Percentiles rank a stretch among this genome's conserved stretches.
Conservation (phyloP, 495 filamentous ascomycete species). For the Elaphomyces granulatus region DNA sequence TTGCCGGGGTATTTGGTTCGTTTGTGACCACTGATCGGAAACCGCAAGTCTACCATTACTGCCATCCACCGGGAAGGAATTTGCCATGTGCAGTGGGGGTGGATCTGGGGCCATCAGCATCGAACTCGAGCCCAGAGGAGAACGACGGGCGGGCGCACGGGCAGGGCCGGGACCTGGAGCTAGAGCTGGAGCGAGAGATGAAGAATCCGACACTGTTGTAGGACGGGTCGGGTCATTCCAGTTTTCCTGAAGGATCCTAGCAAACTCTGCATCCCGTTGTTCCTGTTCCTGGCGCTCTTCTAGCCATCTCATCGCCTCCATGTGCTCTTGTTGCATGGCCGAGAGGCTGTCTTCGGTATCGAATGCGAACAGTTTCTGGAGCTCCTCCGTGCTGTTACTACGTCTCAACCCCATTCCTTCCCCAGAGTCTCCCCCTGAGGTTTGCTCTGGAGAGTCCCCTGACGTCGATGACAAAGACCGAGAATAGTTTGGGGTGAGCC, state of each 20-base stretch:
- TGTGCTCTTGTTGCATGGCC: constrained; percentile 25
- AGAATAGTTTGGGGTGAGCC: neutral
- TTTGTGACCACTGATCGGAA: neutral
- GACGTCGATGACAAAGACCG: neutral
- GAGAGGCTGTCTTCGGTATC: constrained; percentile 17
- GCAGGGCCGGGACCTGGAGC: neutral
- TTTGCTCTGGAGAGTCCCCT: no score
- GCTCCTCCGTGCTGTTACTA: constrained; percentile 5
- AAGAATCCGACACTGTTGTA: constrained; percentile 5
- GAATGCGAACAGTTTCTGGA: constrained; percentile 15
- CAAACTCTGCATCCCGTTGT: constrained; percentile 35
- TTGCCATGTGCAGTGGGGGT: constrained; percentile 3
- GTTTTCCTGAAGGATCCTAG: constrained; percentile 24
- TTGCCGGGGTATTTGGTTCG: no score
- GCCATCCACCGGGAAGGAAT: no score
- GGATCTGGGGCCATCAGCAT: constrained; percentile 10
- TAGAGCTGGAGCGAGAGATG: constrained; percentile 1
- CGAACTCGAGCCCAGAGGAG: no score
- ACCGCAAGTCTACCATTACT: neutral
- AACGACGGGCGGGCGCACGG: no score
- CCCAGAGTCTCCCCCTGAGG: no score
- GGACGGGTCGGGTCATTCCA: constrained; percentile 5
- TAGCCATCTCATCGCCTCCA: constrained; percentile 20
- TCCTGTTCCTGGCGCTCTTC: constrained; percentile 23
- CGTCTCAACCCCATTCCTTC: no score